Evolutionary conservation across 2,329 filamentous ascomycete genomes (phyloP).

Genomic region (Calonectria pauciramosa): DNA sequence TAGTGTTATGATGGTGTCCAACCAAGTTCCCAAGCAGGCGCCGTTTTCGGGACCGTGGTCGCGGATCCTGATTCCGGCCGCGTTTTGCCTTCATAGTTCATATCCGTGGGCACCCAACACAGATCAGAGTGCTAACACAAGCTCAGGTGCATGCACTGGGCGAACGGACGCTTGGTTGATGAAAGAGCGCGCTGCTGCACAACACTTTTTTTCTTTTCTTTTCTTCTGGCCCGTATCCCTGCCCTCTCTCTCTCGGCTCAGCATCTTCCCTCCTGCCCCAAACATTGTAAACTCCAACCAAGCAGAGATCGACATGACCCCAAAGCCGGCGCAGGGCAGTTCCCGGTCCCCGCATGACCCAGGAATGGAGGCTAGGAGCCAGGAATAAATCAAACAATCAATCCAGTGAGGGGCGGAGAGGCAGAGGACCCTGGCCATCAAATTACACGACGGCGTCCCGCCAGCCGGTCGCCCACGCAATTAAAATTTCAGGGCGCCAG

Average conservation of each 20-base stretch:
- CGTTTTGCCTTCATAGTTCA: background rate
- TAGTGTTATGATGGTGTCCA: conserved; percentile 26
- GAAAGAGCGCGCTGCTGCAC: background rate
- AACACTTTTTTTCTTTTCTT: background rate
- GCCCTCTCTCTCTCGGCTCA: background rate
- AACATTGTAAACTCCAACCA: background rate
- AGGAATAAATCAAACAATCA: conserved; percentile 21
- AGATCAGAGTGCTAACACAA: background rate
- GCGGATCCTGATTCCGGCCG: conserved; percentile 24
- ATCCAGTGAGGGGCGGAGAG: conserved; percentile 6
- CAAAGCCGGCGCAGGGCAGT: conserved; percentile 9
- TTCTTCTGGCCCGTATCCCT: background rate
- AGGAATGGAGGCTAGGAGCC: conserved; percentile 14
- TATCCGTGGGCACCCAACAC: background rate
- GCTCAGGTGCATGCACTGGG: background rate
- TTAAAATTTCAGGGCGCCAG: conserved; percentile 46
- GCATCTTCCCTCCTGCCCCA: background rate
- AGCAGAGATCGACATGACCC: conserved; percentile 17
- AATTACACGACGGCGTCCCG: conserved; percentile 33
- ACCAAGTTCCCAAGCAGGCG: conserved; percentile 22
- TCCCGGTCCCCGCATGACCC: conserved; percentile 24
- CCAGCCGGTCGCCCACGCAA: conserved; percentile 40
- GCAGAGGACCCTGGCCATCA: conserved; percentile 16
- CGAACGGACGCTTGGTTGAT: background rate
- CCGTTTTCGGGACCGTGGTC: conserved; percentile 18